Evolutionary conservation across 2,329 filamentous ascomycete species (phyloP).

Genomic region (Talaromyces marneffei): DNA sequence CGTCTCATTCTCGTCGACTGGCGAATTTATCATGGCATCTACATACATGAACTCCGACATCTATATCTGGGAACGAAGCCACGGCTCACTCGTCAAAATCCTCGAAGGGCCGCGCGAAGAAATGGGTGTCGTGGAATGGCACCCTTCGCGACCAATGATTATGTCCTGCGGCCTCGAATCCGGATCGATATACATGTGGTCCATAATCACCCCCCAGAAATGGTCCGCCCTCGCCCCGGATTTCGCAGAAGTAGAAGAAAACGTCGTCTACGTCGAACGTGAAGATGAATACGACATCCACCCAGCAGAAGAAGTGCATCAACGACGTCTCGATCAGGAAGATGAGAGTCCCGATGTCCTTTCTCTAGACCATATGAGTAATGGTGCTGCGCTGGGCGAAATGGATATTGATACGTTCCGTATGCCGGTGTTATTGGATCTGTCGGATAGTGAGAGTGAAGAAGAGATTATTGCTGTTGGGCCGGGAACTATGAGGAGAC

Average conservation of each 20-base stretch:
- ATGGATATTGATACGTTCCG: slow-evolving; percentile 61
- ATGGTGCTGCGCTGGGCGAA: slow-evolving; percentile 48
- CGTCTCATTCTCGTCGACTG: slow-evolving; percentile 87
- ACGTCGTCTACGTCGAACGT: slow-evolving; percentile 89
- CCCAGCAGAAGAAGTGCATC: slow-evolving; percentile 87
- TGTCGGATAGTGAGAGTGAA: slow-evolving; percentile 91
- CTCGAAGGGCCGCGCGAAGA: slow-evolving; percentile 95
- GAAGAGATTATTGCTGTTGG: slow-evolving; percentile 70
- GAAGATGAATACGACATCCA: slow-evolving; percentile 99
- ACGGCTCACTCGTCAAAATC: slow-evolving; percentile 92
- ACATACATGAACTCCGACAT: slow-evolving; percentile 99
- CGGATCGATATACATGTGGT: slow-evolving; percentile 92
- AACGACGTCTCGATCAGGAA: slow-evolving; percentile 80
- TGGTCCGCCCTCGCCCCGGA: slow-evolving; percentile 97
- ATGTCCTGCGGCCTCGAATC: slow-evolving; percentile 90
- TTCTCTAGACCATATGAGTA: slow-evolving; percentile 55
- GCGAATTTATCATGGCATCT: slow-evolving; percentile 92
- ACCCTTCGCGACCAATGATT: slow-evolving; percentile 78
- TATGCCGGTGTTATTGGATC: slow-evolving; percentile 89
- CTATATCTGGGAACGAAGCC: slow-evolving; percentile 93
- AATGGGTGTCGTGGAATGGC: slow-evolving; percentile 95
- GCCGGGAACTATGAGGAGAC: slow-evolving; percentile 76
- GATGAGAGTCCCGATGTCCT: slow-evolving; percentile 91
- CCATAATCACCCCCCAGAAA: slow-evolving; percentile 86
- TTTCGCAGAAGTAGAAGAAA: slow-evolving; percentile 96